These are phyloP conservation scores for Cicer arietinum DNA, from an alignment of 306 rosid genomes.

Conservation along the genomic window DNA sequence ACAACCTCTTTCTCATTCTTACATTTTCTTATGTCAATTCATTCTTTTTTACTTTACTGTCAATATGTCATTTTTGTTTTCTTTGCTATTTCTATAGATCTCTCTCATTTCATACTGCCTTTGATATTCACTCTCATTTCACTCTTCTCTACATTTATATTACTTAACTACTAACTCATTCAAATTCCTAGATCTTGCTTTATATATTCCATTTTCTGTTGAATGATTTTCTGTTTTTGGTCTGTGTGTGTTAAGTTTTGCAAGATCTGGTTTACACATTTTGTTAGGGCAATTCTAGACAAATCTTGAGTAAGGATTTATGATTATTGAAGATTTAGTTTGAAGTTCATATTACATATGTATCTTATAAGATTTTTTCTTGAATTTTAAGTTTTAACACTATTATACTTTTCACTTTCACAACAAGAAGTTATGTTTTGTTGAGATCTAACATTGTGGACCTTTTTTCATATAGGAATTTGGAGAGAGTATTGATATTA, in stretches of 20 bases:
- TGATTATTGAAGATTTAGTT: conserved; percentile 11
- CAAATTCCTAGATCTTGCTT: conserved; percentile 47
- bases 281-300: conserved; percentile 10
- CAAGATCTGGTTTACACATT: conserved; percentile 58
- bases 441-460: conserved; percentile 46
- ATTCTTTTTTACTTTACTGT: not conserved
- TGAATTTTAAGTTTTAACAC: not conserved
- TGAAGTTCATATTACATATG: too few species aligned
- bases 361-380: too few species aligned
- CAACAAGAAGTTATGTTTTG: not conserved
- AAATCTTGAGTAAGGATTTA: conserved; percentile 1
- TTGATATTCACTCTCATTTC: conserved; percentile 46
- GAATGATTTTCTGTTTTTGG: not conserved
- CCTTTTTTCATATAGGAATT: conserved; percentile 63
- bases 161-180: not conserved
- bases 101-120: conserved; percentile 45
- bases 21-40: not conserved
- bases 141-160: conserved; percentile 1
- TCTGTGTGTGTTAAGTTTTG: conserved; percentile 18
- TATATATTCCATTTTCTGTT: conserved; percentile 15
- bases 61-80: conserved; percentile 32
- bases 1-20: not conserved
- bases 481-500: conserved; percentile 53
- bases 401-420: conserved; percentile 3
- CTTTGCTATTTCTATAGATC: conserved; percentile 59